Evolutionary conservation across 2,329 filamentous ascomycete species (phyloP).

Genomic region (Ophiostoma pallidulum): DNA sequence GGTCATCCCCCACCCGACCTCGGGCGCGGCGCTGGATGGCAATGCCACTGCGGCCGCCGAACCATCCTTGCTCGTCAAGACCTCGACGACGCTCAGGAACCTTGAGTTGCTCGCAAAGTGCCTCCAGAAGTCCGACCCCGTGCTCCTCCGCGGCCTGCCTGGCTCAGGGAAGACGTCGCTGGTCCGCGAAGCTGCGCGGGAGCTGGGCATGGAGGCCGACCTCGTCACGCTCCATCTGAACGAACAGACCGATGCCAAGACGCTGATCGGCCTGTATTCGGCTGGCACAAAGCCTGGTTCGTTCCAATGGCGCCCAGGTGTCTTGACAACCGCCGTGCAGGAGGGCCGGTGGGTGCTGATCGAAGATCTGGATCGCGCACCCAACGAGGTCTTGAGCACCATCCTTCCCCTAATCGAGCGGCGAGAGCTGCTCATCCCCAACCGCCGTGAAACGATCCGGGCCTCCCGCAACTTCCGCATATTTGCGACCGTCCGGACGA

Average conservation of each 20-base stretch:
- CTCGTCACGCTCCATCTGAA: conserved; percentile 96
- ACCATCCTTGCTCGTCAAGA: conserved; percentile 52
- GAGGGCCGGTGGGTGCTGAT: conserved; percentile 97
- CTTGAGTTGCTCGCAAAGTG: conserved; percentile 58
- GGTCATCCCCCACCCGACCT: conserved; percentile 54
- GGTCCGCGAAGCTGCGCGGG: conserved; percentile 70
- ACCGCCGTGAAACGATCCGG: conserved; percentile 73
- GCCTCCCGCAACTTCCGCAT: conserved; percentile 82
- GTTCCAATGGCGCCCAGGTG: conserved; percentile 86
- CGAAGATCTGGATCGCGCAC: conserved; percentile 90
- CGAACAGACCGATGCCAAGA: conserved; percentile 96
- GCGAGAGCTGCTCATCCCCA: conserved; percentile 83
- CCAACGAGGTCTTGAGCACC: conserved; percentile 88
- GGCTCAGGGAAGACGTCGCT: conserved; percentile 87
- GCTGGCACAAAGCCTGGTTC: conserved; percentile 79
- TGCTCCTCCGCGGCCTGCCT: conserved; percentile 72
- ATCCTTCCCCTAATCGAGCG: conserved; percentile 87
- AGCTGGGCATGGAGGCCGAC: conserved; percentile 65
- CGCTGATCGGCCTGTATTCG: conserved; percentile 88
- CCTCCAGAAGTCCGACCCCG: conserved; percentile 58
- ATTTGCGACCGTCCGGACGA: conserved; percentile 81
- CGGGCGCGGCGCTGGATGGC: conserved; percentile 20
- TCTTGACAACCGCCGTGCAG: conserved; percentile 84
- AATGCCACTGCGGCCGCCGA: conserved; percentile 14
- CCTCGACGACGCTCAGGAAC: conserved; percentile 63